Percentiles rank a stretch among this genome's conserved stretches.
Conservation (phyloP, 1,284 basidiomycete species). For the Cutaneotrichosporon spelunceum region DNA sequence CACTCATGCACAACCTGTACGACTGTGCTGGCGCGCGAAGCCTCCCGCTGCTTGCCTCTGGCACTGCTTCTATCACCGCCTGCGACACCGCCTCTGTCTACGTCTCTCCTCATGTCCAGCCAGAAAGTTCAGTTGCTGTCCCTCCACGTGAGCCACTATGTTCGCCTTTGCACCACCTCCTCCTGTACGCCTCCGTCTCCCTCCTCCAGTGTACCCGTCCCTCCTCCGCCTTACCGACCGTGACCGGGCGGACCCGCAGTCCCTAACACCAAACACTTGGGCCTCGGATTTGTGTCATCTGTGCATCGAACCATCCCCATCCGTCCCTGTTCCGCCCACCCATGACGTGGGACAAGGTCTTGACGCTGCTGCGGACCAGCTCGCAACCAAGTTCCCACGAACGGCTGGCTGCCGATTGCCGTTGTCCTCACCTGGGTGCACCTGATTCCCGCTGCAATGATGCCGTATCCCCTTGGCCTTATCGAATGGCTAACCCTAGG, state of each 20-base stretch:
- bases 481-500: slow-evolving; percentile 6
- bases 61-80: too few relatives aligned
- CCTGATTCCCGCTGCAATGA: slow-evolving; percentile 9
- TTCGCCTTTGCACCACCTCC: too few relatives aligned
- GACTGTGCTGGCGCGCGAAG: too few relatives aligned
- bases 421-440: background rate
- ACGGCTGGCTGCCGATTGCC: background rate
- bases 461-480: slow-evolving; percentile 7
- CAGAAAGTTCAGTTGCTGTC: too few relatives aligned
- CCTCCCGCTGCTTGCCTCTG: too few relatives aligned
- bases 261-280: background rate
- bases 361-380: background rate
- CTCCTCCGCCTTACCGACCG: too few relatives aligned
- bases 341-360: slow-evolving; percentile 3
- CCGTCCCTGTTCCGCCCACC: slow-evolving; percentile 1
- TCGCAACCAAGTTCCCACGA: slow-evolving; percentile 8
- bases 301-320: slow-evolving; percentile 8
- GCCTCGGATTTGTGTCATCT: background rate
- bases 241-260: background rate
- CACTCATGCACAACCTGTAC: background rate
- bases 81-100: too few relatives aligned
- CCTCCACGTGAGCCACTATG: too few relatives aligned
- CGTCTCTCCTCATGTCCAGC: too few relatives aligned
- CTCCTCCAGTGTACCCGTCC: too few relatives aligned
- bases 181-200: background rate